Evolutionary conservation across 805 yeast species (phyloP), one percentile per base, ranked within the genome.

Genomic region (Metschnikowia vanudenii): DNA sequence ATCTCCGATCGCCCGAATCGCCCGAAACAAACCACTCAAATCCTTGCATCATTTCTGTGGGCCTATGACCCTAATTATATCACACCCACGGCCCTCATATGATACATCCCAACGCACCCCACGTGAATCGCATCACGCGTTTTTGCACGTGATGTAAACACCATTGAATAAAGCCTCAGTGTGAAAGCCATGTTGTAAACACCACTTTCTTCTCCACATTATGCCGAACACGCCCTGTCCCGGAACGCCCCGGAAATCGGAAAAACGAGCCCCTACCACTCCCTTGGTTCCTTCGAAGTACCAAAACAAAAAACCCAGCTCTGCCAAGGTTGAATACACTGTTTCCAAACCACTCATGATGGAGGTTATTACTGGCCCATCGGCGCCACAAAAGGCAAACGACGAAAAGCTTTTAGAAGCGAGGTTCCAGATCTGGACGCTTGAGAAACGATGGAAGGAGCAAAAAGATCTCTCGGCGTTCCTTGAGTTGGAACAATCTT

Each of bases 241-340:
- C 13, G 39, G n/a, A n/a, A 49, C 50, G 14, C 52, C 52, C 3
- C 34, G 52, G 42, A 47, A 48, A 17, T 40, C 52, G 2, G 52
- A 43, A 16, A 67, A 68, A 50, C 55, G 73, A 38, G 68, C 65
- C 6, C 68, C 75, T 19, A 53, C 64, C 14, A 67, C 75, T 5
- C 75, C 75, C 1, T 51, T 68, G 41, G 57, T 68, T 8, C 66
- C 65, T 13, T 57, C 68, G 7, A 45, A 53, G 16, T 47, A 57
- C 17, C 62, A 56, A 22, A 57, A 57, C 36, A 56, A 46, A 48
- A 65, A 49, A 49, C 54, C 41, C 39, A 55, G 39, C 35, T 37
- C 45, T 16, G 33, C 52, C 16, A 52, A 52, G 35, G 35, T 26
- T 13, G 49, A 46, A 5, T 5, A 32, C 1, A 29, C 46, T 33